Base-by-base conservation (phyloP, 768 basidiomycete genomes). In the Gymnopilus junonius region DNA sequence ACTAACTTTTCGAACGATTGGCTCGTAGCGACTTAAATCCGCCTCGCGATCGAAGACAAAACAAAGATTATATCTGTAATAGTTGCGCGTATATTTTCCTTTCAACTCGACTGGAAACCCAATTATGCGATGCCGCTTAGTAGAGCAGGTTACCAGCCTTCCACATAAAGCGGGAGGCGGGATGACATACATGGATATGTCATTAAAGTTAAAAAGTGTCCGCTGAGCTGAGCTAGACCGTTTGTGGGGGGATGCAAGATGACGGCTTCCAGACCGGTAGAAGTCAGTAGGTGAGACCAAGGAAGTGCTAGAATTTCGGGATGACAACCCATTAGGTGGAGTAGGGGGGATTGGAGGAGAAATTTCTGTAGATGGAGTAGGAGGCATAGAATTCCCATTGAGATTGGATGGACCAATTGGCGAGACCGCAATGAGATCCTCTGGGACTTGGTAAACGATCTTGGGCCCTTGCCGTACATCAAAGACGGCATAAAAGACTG, bases 11-110 rank as follows among this genome's bases (percentile, higher is more conserved):
- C 97, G 87, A 8, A 98, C 94, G 54, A 99, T 87, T 3, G 95
- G 94, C 67, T 99, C 97, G 77, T 96, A 99, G 67, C 95, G 96
- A 71, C 94, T 95, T 58, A 98, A 79, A 74, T 97, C 95, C 11
- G 94, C 94, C 25, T 85, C 85, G 46, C 93, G 87, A 50, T 95
- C 92, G 75, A 99, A 99, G 3, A 98, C 97, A 74, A 98, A 97
- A 75, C 96, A 98, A 27, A 98, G 78, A 73, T 99, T 99, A 77
- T 93, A 98, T 65, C 91, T 84, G 75, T 97, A 96, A 74, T 91
- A 94, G 71, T 95, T 92, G 27, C 97, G 84, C 59, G 87, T 82
- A 72, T 98, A 97, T 66, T 82, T 85, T 35, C 87, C 92, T 55
- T 83, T 81, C 55, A 95, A 80, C 65, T 91, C 85, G 46, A 94